A percentile compares a stretch with the other conserved stretches of the same genome.
Evolutionary conservation across 2,329 filamentous ascomycete species (phyloP).

Genomic region (Fusarium veterinarium): DNA sequence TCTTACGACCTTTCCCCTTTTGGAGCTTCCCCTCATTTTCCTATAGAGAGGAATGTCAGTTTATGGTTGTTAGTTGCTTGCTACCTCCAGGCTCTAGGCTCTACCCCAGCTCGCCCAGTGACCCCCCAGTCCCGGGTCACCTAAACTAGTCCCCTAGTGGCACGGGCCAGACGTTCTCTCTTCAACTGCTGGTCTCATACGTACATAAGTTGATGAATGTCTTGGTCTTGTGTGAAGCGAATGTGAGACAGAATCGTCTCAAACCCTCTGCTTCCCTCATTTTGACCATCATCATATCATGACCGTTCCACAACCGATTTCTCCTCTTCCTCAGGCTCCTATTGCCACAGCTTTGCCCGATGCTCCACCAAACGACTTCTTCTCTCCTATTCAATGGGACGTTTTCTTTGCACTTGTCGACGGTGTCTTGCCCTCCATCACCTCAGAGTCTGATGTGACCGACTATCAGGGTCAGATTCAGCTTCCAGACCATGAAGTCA

Average conservation of each 20-base stretch:
- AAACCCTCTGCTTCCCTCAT: slow-evolving; percentile 17
- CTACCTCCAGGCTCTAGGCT: neutral
- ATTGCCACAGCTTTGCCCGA: slow-evolving; percentile 43
- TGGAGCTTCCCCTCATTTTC: slow-evolving; percentile 33
- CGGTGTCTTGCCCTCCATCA: slow-evolving; percentile 70
- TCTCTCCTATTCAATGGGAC: slow-evolving; percentile 63
- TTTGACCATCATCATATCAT: slow-evolving; percentile 18
- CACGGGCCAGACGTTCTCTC: slow-evolving; percentile 23
- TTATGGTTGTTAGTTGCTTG: neutral
- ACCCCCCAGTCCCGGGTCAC: neutral
- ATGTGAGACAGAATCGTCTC: slow-evolving; percentile 32
- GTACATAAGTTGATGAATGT: slow-evolving; percentile 24
- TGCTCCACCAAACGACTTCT: slow-evolving; percentile 50
- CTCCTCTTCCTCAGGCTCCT: slow-evolving; percentile 21
- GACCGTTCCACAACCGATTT: slow-evolving; percentile 33
- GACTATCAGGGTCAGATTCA: slow-evolving; percentile 57
- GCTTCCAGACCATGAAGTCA: slow-evolving; percentile 63
- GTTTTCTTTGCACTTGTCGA: slow-evolving; percentile 66
- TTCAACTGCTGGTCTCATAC: slow-evolving; percentile 1
- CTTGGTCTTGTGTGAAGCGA: slow-evolving; percentile 31
- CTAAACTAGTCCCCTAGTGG: slow-evolving; percentile 8
- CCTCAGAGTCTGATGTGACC: slow-evolving; percentile 52
- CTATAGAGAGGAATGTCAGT: neutral
- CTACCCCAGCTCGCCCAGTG: neutral
- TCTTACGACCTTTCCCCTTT: slow-evolving; percentile 26